These are phyloP conservation scores for Phytophthora kernoviae DNA, from an alignment of 352 stramenopile genomes.

Conservation along the genomic window DNA sequence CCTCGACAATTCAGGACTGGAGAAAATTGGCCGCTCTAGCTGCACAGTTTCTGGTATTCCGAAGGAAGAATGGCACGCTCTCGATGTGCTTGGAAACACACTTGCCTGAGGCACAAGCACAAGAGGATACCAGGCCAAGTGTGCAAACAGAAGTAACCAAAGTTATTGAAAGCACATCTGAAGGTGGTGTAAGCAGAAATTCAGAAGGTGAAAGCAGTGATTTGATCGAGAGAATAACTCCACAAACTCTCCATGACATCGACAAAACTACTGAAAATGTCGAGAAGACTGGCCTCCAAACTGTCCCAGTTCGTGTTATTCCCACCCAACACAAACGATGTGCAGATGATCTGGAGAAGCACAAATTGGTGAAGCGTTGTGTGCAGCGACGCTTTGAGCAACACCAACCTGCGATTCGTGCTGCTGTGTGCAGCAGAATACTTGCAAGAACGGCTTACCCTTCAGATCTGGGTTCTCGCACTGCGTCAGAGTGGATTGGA, in stretches of 20 bases:
- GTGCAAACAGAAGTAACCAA: not conserved
- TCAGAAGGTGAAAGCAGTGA: not conserved
- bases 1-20: slow-evolving; percentile 33
- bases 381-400: slow-evolving; percentile 42
- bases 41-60: slow-evolving; percentile 34
- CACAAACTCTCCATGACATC: not conserved
- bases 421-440: slow-evolving; percentile 14
- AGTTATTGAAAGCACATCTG: not conserved
- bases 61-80: slow-evolving; percentile 39
- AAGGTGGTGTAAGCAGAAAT: not conserved
- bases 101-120: not conserved
- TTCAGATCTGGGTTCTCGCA: not conserved
- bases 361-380: slow-evolving; percentile 9
- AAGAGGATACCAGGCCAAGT: not conserved
- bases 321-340: not conserved
- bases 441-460: slow-evolving; percentile 6
- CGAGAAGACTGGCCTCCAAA: not conserved
- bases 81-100: slow-evolving; percentile 16
- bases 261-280: not conserved
- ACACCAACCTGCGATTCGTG: slow-evolving; percentile 41
- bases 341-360: slow-evolving; percentile 12
- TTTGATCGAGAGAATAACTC: not conserved
- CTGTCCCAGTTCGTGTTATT: not conserved
- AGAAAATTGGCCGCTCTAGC: slow-evolving; percentile 22
- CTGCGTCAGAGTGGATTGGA: slow-evolving; percentile 49